These are phyloP conservation scores for Buxus sempervirens DNA, from an alignment of 164 flowering plant species.

Conservation along the genomic window DNA sequence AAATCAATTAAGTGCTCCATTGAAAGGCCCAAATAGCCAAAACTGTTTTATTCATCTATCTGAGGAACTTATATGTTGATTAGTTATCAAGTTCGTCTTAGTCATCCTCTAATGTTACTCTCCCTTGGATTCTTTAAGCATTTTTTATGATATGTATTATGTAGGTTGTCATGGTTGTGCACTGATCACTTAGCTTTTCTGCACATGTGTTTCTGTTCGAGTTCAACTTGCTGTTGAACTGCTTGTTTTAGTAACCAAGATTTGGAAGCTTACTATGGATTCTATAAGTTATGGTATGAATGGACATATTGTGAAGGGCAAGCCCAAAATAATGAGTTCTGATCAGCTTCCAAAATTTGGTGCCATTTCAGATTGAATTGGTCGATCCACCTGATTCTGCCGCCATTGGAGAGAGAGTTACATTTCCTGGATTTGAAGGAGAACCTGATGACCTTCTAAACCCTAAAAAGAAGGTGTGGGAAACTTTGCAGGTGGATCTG, in stretches of 20 bases:
- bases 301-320: not conserved
- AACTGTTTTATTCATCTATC: no score
- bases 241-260: not conserved
- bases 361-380: slow-evolving; percentile 63
- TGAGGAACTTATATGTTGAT: no score
- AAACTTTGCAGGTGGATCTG: slow-evolving; percentile 68
- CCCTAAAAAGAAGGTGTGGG: slow-evolving; percentile 95
- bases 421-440: slow-evolving; percentile 68
- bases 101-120: no score
- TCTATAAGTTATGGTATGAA: not conserved
- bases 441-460: slow-evolving; percentile 69
- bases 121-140: no score
- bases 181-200: no score
- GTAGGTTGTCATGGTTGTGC: no score
- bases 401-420: slow-evolving; percentile 56
- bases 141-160: no score
- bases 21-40: not conserved
- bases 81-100: no score
- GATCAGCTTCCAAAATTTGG: not conserved
- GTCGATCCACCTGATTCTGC: slow-evolving; percentile 34
- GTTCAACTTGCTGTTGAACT: not conserved
- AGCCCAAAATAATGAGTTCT: not conserved
- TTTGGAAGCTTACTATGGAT: not conserved
- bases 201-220: not conserved
- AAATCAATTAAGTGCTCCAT: not conserved